These are phyloP conservation scores for Xylariaceae sp. DNA, from an alignment of 2,329 filamentous ascomycete genomes.

Conservation along the genomic window DNA sequence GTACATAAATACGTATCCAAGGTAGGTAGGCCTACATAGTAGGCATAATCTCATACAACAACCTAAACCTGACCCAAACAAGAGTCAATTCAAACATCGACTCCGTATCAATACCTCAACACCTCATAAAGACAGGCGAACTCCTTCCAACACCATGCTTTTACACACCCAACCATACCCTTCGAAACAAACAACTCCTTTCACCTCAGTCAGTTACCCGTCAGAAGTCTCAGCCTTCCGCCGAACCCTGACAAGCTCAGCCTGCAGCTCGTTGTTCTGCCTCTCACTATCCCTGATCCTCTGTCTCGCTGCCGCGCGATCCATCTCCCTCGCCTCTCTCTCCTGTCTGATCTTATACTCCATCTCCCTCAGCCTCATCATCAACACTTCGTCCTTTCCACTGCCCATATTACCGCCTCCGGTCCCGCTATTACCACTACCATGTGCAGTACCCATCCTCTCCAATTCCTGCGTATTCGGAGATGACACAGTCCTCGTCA, in stretches of 20 bases:
- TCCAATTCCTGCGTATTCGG: constrained; percentile 18
- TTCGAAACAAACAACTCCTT: too few species aligned
- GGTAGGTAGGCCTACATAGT: too few species aligned
- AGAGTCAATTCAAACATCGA: too few species aligned
- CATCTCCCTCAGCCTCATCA: constrained; percentile 78
- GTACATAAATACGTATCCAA: too few species aligned
- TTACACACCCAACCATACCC: too few species aligned
- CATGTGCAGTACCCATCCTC: constrained; percentile 19
- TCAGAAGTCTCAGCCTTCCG: constrained; percentile 19
- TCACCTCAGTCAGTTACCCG: too few species aligned
- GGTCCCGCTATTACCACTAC: constrained; percentile 2
- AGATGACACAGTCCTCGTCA: constrained; percentile 24
- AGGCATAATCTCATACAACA: too few species aligned
- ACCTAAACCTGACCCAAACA: too few species aligned
- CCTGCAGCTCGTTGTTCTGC: constrained; percentile 30
- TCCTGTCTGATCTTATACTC: constrained; percentile 88
- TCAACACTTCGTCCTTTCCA: constrained; percentile 68
- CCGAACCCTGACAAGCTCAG: constrained; percentile 27
- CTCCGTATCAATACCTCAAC: too few species aligned
- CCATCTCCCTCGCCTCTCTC: constrained; percentile 77
- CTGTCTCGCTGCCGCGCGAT: constrained; percentile 78
- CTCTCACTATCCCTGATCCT: constrained; percentile 41
- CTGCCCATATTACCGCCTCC: constrained; percentile 18
- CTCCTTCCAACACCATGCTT: too few species aligned
- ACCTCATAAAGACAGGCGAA: too few species aligned